Percentiles rank a stretch among this genome's conserved stretches.
Conservation (phyloP, 129 eudicot genomes). For the Ambrosia artemisiifolia region DNA sequence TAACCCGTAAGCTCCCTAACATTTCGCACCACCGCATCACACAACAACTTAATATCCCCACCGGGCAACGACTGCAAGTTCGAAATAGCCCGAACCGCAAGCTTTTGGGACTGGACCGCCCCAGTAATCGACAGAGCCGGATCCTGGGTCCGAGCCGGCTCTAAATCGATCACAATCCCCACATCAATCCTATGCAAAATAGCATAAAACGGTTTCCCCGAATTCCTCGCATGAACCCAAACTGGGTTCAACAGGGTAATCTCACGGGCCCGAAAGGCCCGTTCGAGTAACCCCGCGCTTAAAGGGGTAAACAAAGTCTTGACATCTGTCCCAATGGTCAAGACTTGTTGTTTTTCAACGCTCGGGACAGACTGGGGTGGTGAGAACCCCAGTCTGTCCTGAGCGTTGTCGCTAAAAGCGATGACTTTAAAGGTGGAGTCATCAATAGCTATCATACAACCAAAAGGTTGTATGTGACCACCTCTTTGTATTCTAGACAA, state of each 20-base stretch:
- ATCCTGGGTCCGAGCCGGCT: slow-evolving; percentile 73
- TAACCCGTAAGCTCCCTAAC: slow-evolving; percentile 84
- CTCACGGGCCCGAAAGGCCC: slow-evolving; percentile 67
- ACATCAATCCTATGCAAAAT: slow-evolving; percentile 89
- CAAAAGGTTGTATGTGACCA: slow-evolving; percentile 83
- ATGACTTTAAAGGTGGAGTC: slow-evolving; percentile 52
- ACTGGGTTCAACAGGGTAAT: slow-evolving; percentile 63
- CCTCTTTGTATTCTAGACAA: slow-evolving; percentile 79
- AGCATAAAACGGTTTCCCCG: slow-evolving; percentile 84
- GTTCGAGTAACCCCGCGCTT: slow-evolving; percentile 47
- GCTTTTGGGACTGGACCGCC: slow-evolving; percentile 91
- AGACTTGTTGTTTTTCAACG: slow-evolving; percentile 43
- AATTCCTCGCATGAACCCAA: slow-evolving; percentile 66
- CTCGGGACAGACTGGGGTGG: slow-evolving; percentile 73
- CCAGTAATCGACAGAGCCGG: slow-evolving; percentile 85
- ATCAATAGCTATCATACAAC: slow-evolving; percentile 73
- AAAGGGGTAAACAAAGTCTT: slow-evolving; percentile 63
- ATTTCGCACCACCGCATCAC: slow-evolving; percentile 70
- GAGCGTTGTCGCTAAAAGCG: slow-evolving; percentile 72
- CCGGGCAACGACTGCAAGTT: slow-evolving; percentile 74
- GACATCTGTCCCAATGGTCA: slow-evolving; percentile 64
- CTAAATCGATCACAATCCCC: slow-evolving; percentile 90
- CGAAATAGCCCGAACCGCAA: slow-evolving; percentile 75
- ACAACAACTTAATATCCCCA: slow-evolving; percentile 72
- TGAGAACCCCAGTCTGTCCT: slow-evolving; percentile 56